Percentiles rank a stretch among this genome's conserved stretches.
Evolutionary conservation across 1,139 yeast genomes (phyloP).

Genomic region (Hemisphaericaspora lyxosophila): DNA sequence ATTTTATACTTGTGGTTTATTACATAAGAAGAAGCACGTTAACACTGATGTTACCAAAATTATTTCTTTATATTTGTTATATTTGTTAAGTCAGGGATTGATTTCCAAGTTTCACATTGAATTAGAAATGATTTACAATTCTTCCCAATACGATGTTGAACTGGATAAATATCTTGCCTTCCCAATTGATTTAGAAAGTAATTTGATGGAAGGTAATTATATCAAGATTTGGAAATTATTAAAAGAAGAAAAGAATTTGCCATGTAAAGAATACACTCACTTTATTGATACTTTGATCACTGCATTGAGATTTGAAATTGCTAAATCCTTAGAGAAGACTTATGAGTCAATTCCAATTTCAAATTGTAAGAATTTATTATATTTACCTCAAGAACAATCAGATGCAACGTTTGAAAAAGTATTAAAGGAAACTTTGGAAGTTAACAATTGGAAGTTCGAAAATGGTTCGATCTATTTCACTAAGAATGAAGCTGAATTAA

Average conservation of each 20-base stretch:
- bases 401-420: conserved; percentile 57
- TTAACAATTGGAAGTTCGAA: conserved; percentile 62
- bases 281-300: conserved; percentile 65
- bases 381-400: conserved; percentile 64
- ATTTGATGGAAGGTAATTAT: conserved; percentile 96
- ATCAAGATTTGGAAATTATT: conserved; percentile 86
- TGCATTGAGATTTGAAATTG: conserved; percentile 83
- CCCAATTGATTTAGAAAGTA: conserved; percentile 86
- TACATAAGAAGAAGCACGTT: conserved; percentile 54
- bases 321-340: conserved; percentile 80
- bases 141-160: conserved; percentile 44
- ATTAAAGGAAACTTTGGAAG: conserved; percentile 50
- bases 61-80: conserved; percentile 71
- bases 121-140: conserved; percentile 67
- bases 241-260: conserved; percentile 51
- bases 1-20: conserved; percentile 54
- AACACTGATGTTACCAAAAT: conserved; percentile 64
- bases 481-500: conserved; percentile 33
- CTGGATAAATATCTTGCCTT: conserved; percentile 63
- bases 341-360: conserved; percentile 74
- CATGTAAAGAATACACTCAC: conserved; percentile 58
- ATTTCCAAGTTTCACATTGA: conserved; percentile 89
- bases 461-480: conserved; percentile 61
- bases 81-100: conserved; percentile 77
- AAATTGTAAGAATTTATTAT: conserved; percentile 79